Evolutionary conservation across 192 early-diverging fungal species (phyloP), one percentile per base, ranked within the genome.

Genomic region (Mortierella antarctica): DNA sequence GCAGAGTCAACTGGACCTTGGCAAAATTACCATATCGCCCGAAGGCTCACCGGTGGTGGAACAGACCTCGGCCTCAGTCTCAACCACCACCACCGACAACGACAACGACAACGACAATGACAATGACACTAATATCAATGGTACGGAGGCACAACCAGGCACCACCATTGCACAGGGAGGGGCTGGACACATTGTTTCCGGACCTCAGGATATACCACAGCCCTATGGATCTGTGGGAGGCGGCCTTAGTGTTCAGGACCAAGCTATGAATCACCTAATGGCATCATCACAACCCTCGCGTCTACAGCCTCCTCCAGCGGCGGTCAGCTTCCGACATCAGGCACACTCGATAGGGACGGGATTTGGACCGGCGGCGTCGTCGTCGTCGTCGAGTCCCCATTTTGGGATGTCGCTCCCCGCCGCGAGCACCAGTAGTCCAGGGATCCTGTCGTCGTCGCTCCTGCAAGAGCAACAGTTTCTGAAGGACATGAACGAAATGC

Each of bases 101-200:
- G 31, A 6, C 5, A 6, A 39, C 39, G 41, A 58, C 39, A 39
- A 31, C 23, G 41, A 10, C 31, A 7, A 40, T 31, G 46, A 4
- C 17, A 31, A 15, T 12, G 44, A 8, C 10, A 46, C 40, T 17
- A 45, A 45, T 2, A 57, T 21, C 14, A 10, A 10, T 18, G 44
- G 6, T 20, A 46, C 17, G 2, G 44, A 61, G 8, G 54, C 83
- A 48, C 14, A 63, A 9, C 62, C 54, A 13, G 48, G 31, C 0
- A 54, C 54, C 11, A 61, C 58, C 7, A 48, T 55, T 9, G 70
- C 61, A 39, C 60, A 62, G 31, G 59, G 60, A 80, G 75, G 77
- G 50, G 76, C 83, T 61, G 14, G 83, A 72, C 71, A 86, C 73
- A 48, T 78, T 63, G 65, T 81, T 64, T 67, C 68, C 72, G 65